phyloP scores from a whole-genome alignment of 2,329 filamentous ascomycete species.

The Colletotrichum orchidophilum region DNA sequence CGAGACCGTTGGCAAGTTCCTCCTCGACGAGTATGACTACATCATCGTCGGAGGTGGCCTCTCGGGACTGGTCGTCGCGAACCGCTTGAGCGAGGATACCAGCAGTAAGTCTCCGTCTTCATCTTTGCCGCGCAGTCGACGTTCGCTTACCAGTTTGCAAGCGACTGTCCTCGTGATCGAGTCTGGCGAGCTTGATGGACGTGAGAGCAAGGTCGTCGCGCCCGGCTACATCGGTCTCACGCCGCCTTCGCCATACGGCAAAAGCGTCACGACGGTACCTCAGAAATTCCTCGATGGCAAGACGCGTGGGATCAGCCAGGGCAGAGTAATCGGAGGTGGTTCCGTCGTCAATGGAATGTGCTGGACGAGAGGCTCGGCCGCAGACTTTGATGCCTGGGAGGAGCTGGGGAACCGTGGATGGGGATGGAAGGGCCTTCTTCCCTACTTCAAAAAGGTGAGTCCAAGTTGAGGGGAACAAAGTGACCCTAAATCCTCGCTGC shows the following conservation, averaged over 20 bases:
- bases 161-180: conserved; percentile 36
- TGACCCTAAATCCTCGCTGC: too few species aligned
- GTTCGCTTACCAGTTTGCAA: not conserved
- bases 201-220: conserved; percentile 30
- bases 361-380: conserved; percentile 49
- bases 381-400: conserved; percentile 55
- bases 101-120: conserved; percentile 17
- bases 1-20: conserved; percentile 17
- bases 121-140: not conserved
- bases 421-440: conserved; percentile 54
- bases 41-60: conserved; percentile 57
- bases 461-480: not conserved
- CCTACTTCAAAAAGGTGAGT: conserved; percentile 58
- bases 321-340: conserved; percentile 50
- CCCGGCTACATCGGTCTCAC: conserved; percentile 35
- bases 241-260: conserved; percentile 37
- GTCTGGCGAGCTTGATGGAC: conserved; percentile 33
- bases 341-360: conserved; percentile 53
- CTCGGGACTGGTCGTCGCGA: conserved; percentile 55
- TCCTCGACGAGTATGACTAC: conserved; percentile 43
- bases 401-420: conserved; percentile 52
- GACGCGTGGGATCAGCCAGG: conserved; percentile 46
- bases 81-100: conserved; percentile 51
- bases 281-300: conserved; percentile 47
- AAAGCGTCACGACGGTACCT: conserved; percentile 41